Conservation (phyloP, 257 asterid genomes). For the Jacaranda mimosifolia region DNA sequence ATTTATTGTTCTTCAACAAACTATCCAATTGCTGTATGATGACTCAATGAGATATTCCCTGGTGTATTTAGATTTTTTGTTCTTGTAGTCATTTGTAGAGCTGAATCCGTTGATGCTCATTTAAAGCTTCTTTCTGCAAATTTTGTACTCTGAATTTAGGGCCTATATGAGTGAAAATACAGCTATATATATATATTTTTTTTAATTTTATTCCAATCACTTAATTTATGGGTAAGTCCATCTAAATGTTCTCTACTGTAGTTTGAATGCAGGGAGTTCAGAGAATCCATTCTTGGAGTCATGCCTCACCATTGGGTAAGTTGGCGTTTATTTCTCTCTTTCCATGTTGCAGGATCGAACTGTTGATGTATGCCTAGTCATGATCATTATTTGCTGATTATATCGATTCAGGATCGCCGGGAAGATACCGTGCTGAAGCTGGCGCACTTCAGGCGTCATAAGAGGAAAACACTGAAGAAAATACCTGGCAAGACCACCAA, state of each 20-base stretch:
- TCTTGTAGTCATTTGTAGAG: background rate
- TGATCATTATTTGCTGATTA: constrained; percentile 33
- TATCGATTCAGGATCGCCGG: constrained; percentile 81
- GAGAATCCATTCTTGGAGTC: constrained; percentile 97
- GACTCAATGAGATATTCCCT: constrained; percentile 9
- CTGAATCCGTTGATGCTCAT: constrained; percentile 4
- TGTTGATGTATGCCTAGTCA: constrained; percentile 25
- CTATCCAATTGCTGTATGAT: background rate
- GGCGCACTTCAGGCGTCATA: constrained; percentile 90
- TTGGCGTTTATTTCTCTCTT: constrained; percentile 30
- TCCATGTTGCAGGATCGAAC: constrained; percentile 14
- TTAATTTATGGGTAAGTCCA: constrained; percentile 26
- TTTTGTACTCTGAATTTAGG: background rate
- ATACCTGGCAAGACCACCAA: constrained; percentile 68
- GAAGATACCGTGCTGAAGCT: constrained; percentile 86
- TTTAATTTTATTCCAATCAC: background rate
- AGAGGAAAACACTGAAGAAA: constrained; percentile 86
- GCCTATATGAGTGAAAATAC: background rate
- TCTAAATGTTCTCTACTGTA: constrained; percentile 51
- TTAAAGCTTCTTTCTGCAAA: constrained; percentile 4
- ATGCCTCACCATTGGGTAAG: constrained; percentile 98
- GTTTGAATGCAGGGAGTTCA: constrained; percentile 97
- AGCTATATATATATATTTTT: constrained; percentile 16
- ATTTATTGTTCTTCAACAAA: constrained; percentile 6
- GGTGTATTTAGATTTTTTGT: constrained; percentile 3